Base-by-base conservation (phyloP, 1,139 yeast genomes). In the Taphrina wiesneri region DNA sequence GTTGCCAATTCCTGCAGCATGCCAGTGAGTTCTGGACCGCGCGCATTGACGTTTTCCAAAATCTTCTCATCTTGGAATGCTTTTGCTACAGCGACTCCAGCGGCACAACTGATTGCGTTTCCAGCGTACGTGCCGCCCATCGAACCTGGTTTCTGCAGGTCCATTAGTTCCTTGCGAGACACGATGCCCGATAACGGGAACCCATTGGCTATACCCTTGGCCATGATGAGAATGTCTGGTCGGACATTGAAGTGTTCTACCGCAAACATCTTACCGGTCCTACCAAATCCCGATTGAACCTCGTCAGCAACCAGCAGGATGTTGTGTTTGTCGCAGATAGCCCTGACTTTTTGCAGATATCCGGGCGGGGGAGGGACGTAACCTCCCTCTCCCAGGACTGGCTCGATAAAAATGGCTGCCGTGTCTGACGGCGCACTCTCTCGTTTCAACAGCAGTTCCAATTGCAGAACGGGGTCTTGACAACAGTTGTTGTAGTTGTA, bases 61-160 rank as follows among this genome's bases (percentile, higher is more conserved):
- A 93, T 86, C 28, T 79, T 82, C 4, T 81, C 77, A 63, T 86
- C 78, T 15, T 91, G 82, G 60, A 93, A 81, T 71, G 85, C 83
- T 61, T 82, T 85, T 34, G 93, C 78, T 17, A 92, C 96, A 73
- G 86, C 86, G 57, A 83, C 80, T 6, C 93, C 97, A 65, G 93
- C 83, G 70, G 91, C 85, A 51, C 95, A 82, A 1, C 91, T 98
- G 69, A 93, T 80, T 59, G 98, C 97, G 76, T 93, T 93, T 65
- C 99, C 99, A 70, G 99, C 99, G 75, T 88, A 93, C 0, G 99
- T 93, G 5, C 98, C 91, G 62, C 99, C 99, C 75, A 93, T 98
- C 75, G 93, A 98, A 66, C 99, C 99, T 19, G 90, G 95, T 68
- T 85, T 81, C 71, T 93, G 79, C 1, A 81, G 85, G 17, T 80